Evolutionary conservation across 495 filamentous ascomycete genomes (phyloP), one percentile per base, ranked within the genome.

Genomic region (Talaromyces trachyspermus): DNA sequence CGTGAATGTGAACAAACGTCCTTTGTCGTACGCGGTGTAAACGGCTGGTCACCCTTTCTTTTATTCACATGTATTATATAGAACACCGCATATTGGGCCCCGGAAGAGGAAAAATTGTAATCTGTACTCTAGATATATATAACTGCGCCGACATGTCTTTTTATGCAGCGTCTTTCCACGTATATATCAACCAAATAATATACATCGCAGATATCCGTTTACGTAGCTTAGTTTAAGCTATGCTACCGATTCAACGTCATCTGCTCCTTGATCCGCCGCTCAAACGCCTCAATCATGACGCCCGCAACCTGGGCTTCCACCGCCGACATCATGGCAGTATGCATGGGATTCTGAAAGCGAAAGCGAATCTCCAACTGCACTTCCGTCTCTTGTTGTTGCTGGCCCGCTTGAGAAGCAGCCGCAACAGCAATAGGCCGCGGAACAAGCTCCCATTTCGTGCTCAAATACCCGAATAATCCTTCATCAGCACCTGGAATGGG

Each of bases 201-300:
- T 47, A 59, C 26, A 27, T 19, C 20, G 27, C 6, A 30, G 12
- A 30, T 30, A 30, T 10, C 42, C 20, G 3, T 18, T 30, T n/a
- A n/a, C n/a, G n/a, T n/a, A n/a, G n/a, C n/a, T n/a, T n/a, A n/a
- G n/a, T n/a, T 17, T 15, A 20, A 7, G 19, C 37, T 6, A 5
- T 3, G 14, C n/a, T 37, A 46, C 14, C 27, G 14, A 48, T 43
- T 77, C 74, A 53, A 84, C 62, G 30, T 33, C 44, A 46, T 46
- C 22, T 84, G 39, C 54, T 75, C 69, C 66, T 71, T 69, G 32
- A 86, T 86, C 59, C 87, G 72, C 69, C 75, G 76, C 72, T 95
- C 89, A 75, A 97, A 98, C 23, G 92, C 92, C 67, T 85, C 80
- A 56, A 98, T 84, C 90, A 98, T 92, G 43, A 85, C 69, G 9